A percentile compares a stretch with the other conserved stretches of the same genome.
These are phyloP conservation scores for Diaporthe helianthi DNA, from an alignment of 2,329 filamentous ascomycete genomes.

Conservation along the genomic window DNA sequence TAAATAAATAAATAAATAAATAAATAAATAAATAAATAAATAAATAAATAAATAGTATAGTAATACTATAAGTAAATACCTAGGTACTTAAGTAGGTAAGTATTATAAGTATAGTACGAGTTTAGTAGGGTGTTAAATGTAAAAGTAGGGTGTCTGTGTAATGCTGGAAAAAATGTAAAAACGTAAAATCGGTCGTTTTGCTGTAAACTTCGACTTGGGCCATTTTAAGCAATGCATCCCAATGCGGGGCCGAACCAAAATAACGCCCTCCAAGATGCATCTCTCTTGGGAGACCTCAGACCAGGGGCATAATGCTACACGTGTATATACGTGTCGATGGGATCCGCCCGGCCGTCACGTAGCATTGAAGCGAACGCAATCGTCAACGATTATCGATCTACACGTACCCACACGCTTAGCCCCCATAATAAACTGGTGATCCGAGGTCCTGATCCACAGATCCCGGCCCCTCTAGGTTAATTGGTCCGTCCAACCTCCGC, in stretches of 20 bases:
- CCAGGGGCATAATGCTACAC: background rate
- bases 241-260: constrained; percentile 10
- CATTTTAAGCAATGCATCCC: constrained; percentile 5
- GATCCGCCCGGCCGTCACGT: background rate
- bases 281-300: background rate
- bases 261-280: background rate
- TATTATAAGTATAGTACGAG: too few relatives aligned
- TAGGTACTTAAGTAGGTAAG: too few relatives aligned
- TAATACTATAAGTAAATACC: too few relatives aligned
- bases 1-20: too few relatives aligned
- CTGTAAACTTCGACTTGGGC: too few relatives aligned
- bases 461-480: background rate
- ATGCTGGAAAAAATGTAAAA: too few relatives aligned
- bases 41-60: too few relatives aligned
- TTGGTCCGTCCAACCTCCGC: background rate
- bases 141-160: too few relatives aligned
- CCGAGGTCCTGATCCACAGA: background rate
- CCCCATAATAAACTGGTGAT: background rate
- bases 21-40: too few relatives aligned
- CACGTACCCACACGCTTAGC: background rate
- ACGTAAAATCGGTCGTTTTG: too few relatives aligned
- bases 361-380: background rate
- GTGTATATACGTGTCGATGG: background rate
- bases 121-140: too few relatives aligned
- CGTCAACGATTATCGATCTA: background rate